Evolutionary conservation across 495 filamentous ascomycete genomes (phyloP).

Genomic region (Aspergillus sclerotiicarbonarius): DNA sequence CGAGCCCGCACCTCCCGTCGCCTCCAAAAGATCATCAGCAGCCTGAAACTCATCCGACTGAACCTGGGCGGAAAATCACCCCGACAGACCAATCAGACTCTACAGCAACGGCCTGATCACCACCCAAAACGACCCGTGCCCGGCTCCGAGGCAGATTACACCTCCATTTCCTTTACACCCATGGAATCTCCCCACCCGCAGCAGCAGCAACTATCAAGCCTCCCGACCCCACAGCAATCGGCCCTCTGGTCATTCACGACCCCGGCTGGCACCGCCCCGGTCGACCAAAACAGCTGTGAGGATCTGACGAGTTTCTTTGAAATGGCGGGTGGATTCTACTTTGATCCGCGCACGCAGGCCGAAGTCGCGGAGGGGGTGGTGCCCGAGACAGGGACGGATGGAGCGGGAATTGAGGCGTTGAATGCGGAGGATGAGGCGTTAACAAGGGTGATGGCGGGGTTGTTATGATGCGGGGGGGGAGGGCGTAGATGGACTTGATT

Average conservation of each 20-base stretch:
- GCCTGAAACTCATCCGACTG: conserved; percentile 36
- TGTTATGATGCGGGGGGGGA: no score
- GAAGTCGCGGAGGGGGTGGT: conserved; percentile 7
- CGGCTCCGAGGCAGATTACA: conserved; percentile 2
- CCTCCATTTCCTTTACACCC: background rate
- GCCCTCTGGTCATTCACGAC: conserved; percentile 24
- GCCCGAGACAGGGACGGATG: conserved; percentile 6
- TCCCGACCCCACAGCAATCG: conserved; percentile 16
- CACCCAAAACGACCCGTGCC: conserved; percentile 10
- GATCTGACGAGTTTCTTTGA: conserved; percentile 47
- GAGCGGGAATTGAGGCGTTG: conserved; percentile 29
- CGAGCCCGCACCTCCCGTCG: conserved; percentile 36
- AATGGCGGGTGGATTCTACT: conserved; percentile 40
- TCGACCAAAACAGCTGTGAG: conserved; percentile 31
- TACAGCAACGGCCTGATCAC: background rate
- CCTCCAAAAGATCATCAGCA: conserved; percentile 40
- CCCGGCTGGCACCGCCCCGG: conserved; percentile 11
- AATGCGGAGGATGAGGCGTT: conserved; percentile 43
- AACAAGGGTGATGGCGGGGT: conserved; percentile 41
- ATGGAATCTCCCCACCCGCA: background rate
- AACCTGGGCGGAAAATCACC: conserved; percentile 16
- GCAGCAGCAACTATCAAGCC: conserved; percentile 10
- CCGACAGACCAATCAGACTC: background rate
- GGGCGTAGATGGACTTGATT: no score
- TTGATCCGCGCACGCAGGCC: conserved; percentile 22